A percentile compares a stretch with the other conserved stretches of the same genome.
Conservation (phyloP, 345 rosid genomes). For the Arabis alpina region DNA sequence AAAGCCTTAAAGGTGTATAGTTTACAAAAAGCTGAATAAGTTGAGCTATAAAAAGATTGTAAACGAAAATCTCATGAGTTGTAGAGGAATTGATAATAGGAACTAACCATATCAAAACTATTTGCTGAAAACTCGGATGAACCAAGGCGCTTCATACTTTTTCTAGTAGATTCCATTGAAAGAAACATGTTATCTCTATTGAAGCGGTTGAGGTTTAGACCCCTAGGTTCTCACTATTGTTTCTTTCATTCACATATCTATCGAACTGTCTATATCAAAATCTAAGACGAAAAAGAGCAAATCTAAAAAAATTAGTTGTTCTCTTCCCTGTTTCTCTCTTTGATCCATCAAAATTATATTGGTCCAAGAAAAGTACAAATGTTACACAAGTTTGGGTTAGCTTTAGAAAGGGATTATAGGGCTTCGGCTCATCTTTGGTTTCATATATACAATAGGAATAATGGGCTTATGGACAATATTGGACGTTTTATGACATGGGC, state of each 20-base stretch:
- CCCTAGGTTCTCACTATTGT: constrained; percentile 42
- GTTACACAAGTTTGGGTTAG: too few species aligned
- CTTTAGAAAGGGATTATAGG: too few species aligned
- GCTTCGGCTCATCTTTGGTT: too few species aligned
- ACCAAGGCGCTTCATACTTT: constrained; percentile 26
- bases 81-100: neutral
- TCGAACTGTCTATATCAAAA: constrained; percentile 37
- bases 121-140: constrained; percentile 44
- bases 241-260: constrained; percentile 41
- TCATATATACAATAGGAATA: neutral
- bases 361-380: too few species aligned
- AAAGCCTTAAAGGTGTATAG: too few species aligned
- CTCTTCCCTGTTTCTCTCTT: too few species aligned
- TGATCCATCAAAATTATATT: too few species aligned
- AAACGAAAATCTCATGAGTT: too few species aligned
- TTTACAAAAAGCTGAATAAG: too few species aligned
- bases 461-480: neutral
- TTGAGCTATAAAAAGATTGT: too few species aligned
- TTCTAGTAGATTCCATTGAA: constrained; percentile 42
- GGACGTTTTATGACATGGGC: neutral
- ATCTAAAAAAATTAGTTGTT: too few species aligned
- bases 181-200: constrained; percentile 45
- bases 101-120: constrained; percentile 56
- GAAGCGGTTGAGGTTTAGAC: constrained; percentile 33
- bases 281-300: too few species aligned